phyloP scores from a whole-genome alignment of 164 flowering plant species.

The Sedum album region DNA sequence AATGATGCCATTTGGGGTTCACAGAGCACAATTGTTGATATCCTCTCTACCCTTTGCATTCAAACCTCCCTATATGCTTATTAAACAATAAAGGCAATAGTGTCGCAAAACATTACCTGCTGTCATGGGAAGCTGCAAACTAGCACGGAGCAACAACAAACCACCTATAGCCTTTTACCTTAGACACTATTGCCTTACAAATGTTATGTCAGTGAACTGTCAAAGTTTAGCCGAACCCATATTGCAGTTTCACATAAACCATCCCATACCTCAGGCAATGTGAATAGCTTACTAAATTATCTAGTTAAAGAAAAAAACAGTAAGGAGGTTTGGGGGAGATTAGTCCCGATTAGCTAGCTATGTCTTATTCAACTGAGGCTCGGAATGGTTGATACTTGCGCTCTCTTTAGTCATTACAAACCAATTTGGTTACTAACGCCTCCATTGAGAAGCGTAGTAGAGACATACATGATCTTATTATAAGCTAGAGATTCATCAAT shows the following conservation, averaged over 20 bases:
- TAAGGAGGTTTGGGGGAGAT: background rate
- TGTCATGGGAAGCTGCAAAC: background rate
- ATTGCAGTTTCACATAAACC: background rate
- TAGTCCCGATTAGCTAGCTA: background rate
- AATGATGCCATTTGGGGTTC: background rate
- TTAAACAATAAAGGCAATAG: background rate
- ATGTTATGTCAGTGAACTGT: background rate
- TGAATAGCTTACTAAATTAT: background rate
- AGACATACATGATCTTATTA: background rate
- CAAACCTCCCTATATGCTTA: background rate
- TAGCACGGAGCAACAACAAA: constrained; percentile 3
- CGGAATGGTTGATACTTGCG: background rate
- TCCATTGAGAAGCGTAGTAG: background rate
- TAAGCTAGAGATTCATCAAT: background rate
- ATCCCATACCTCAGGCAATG: background rate
- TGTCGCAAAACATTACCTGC: background rate
- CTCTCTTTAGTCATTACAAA: background rate
- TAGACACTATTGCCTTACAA: background rate
- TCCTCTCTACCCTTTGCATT: background rate
- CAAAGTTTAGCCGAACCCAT: background rate
- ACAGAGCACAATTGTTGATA: background rate
- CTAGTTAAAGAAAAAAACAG: background rate
- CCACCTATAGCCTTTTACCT: background rate
- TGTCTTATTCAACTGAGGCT: background rate
- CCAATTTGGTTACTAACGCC: background rate